Evolutionary conservation across 768 basidiomycete species (phyloP).

Genomic region (Thelephora aurantiotincta): DNA sequence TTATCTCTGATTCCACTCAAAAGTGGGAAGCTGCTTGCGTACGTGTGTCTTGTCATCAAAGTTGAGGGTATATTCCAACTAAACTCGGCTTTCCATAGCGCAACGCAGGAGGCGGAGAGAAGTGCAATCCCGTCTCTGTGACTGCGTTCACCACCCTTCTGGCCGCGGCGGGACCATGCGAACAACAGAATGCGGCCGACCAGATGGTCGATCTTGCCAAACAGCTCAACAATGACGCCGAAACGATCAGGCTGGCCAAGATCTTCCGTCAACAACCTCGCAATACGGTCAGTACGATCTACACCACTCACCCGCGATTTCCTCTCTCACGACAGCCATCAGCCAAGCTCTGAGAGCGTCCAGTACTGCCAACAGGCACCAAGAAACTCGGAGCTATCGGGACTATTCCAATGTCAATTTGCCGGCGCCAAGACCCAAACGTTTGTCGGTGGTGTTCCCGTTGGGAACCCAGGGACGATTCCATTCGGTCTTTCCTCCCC

Average conservation of each 20-base stretch:
- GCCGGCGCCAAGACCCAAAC: conserved; percentile 26
- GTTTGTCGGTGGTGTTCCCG: conserved; percentile 29
- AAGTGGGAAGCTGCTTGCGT: conserved; percentile 42
- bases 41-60: conserved; percentile 11
- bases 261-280: conserved; percentile 45
- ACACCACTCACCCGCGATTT: background rate
- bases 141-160: conserved; percentile 44
- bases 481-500: conserved; percentile 30
- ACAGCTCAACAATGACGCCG: conserved; percentile 26
- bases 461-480: conserved; percentile 35
- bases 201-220: conserved; percentile 36
- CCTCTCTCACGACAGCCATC: background rate
- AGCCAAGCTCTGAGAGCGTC: conserved; percentile 27
- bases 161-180: conserved; percentile 26
- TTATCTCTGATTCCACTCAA: conserved; percentile 29
- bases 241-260: conserved; percentile 37
- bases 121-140: conserved; percentile 45
- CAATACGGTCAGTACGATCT: conserved; percentile 27
- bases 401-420: conserved; percentile 48
- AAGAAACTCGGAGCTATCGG: conserved; percentile 34
- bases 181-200: conserved; percentile 35
- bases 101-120: conserved; percentile 38
- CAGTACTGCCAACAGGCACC: conserved; percentile 43
- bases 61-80: background rate
- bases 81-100: conserved; percentile 18